Evolutionary conservation across 257 asterid species (phyloP).

Genomic region (Nicotiana otophora): DNA sequence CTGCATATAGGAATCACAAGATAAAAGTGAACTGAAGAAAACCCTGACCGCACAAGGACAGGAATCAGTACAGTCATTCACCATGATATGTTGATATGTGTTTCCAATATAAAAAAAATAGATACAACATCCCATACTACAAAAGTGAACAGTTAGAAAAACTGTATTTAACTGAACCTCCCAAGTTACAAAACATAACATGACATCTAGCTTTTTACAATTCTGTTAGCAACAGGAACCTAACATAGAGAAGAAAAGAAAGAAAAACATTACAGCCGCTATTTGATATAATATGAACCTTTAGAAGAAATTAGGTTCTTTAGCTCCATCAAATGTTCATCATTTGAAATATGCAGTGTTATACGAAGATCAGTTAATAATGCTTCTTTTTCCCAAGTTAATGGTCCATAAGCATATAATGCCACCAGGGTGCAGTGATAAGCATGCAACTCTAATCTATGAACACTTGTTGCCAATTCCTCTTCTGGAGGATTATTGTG

Average conservation of each 20-base stretch:
- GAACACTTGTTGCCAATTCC: slow-evolving; percentile 51
- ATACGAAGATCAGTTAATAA: slow-evolving; percentile 83
- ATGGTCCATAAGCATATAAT: slow-evolving; percentile 76
- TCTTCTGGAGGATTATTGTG: slow-evolving; percentile 39
- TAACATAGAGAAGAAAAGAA: slow-evolving; percentile 12
- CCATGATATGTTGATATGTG: slow-evolving; percentile 24
- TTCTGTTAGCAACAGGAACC: slow-evolving; percentile 15
- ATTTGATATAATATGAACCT: slow-evolving; percentile 37
- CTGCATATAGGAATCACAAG: background rate
- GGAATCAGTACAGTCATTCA: slow-evolving; percentile 12
- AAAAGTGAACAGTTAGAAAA: slow-evolving; percentile 18
- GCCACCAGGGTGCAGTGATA: slow-evolving; percentile 74
- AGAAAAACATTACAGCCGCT: slow-evolving; percentile 17
- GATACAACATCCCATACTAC: slow-evolving; percentile 26
- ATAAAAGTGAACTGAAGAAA: background rate
- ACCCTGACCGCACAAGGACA: slow-evolving; percentile 9
- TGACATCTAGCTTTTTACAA: slow-evolving; percentile 38
- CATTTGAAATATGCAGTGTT: slow-evolving; percentile 77
- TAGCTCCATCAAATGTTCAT: slow-evolving; percentile 84
- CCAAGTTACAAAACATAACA: slow-evolving; percentile 29
- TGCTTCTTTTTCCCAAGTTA: slow-evolving; percentile 90
- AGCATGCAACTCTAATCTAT: slow-evolving; percentile 76
- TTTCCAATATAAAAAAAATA: slow-evolving; percentile 17
- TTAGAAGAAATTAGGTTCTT: slow-evolving; percentile 59
- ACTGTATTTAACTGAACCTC: slow-evolving; percentile 17